Evolutionary conservation across 352 stramenopile species (phyloP).

Genomic region (Pythium aphanidermatum): DNA sequence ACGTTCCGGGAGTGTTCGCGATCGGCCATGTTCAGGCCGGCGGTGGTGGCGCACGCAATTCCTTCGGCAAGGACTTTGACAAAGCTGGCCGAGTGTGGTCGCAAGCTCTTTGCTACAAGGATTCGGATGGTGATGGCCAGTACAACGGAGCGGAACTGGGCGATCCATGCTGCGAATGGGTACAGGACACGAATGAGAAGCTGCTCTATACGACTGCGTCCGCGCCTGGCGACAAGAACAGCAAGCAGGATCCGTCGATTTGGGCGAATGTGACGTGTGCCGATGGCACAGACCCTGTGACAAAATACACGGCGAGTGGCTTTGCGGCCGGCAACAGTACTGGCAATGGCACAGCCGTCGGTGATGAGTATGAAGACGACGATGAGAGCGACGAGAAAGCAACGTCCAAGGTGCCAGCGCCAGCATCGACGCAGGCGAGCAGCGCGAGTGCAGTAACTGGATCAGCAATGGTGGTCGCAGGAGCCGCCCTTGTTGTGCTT

Average conservation of each 20-base stretch:
- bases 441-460: too few relatives aligned
- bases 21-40: constrained; percentile 24
- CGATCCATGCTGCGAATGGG: constrained; percentile 45
- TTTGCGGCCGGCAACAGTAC: not conserved
- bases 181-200: constrained; percentile 12
- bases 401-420: too few relatives aligned
- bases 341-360: not conserved
- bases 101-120: constrained; percentile 23
- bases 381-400: too few relatives aligned
- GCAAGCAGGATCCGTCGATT: constrained; percentile 10
- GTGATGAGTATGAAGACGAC: not conserved
- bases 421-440: too few relatives aligned
- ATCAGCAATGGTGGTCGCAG: too few relatives aligned
- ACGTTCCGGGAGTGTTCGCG: constrained; percentile 12
- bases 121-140: constrained; percentile 24
- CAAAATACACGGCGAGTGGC: constrained; percentile 12
- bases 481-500: too few relatives aligned
- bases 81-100: constrained; percentile 18
- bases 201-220: constrained; percentile 18
- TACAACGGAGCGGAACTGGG: constrained; percentile 60
- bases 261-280: constrained; percentile 15
- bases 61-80: constrained; percentile 25
- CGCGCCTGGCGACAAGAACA: constrained; percentile 12
- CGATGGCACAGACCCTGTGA: constrained; percentile 2
- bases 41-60: constrained; percentile 22